Base-by-base conservation (phyloP, 345 rosid species). In the Streptanthus diversifolius region DNA sequence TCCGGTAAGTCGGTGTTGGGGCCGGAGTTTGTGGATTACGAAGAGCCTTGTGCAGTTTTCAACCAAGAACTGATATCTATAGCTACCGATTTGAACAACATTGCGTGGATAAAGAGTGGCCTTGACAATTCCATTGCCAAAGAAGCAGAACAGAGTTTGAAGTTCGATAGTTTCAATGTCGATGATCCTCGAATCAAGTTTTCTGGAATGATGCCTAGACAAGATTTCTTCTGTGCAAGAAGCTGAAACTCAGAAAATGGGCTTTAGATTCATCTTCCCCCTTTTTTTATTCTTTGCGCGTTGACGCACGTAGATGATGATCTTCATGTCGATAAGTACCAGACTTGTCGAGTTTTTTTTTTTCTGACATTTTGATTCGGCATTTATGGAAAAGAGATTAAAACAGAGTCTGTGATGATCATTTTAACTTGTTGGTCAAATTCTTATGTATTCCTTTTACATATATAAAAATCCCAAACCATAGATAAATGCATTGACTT, bases 101-200 rank as follows among this genome's bases (percentile, higher is more conserved):
- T 91, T 52, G 90, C 97, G 6, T 88, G 98, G 95, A 89, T 89
- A 43, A 87, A 70, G 73, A 91, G 92, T 56, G 89, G 90, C 22
- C 89, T 91, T 36, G 89, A 87, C 72, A 85, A 71, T 66, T 65
- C 78, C 13, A 62, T 65, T 41, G 70, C 71, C 47, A 88, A 81
- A 75, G 73, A 83, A 49, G 39, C 80, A 33, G 88, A 83, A 63
- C 79, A 67, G 70, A 68, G 64, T 64, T 36, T 76, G 62, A 84
- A 74, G 73, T 72, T 69, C 17, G 80, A 79, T 56, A 75, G 53
- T 41, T 61, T 43, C 65, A 67, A 7, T 25, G 83, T 69, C 40
- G 76, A 79, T 52, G 93, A 83, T 63, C 86, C 84, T 70, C 66
- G 71, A 60, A 74, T 63, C 67, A 85, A 77, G 69, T 78, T 86